Base-by-base conservation (phyloP, 352 stramenopile genomes). In the Pythium aquatile region DNA sequence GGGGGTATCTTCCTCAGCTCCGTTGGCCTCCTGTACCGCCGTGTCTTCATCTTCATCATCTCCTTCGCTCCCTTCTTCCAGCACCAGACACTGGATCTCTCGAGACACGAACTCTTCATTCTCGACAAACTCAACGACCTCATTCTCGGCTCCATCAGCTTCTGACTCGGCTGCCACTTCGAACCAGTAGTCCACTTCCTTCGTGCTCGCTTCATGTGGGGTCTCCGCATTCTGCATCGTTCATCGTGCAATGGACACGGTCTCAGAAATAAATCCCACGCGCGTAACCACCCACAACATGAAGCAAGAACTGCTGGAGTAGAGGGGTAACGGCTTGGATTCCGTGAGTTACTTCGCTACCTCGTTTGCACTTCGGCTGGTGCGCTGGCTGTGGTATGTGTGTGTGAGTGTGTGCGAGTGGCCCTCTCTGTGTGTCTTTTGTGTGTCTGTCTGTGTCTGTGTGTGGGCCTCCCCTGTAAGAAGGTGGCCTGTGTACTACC, bases 391-490 rank as follows among this genome's bases (percentile, higher is more conserved):
- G 26, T 37, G 10, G 26, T 39, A 16, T 55, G 48, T 55, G 10
- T 35, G 3, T 55, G 48, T 20, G 6, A n/a, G 48, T 39, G 44
- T 51, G 42, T 49, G 42, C 20, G 32, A 35, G 49, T 16, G 7
- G 3, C 35, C 35, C 44, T 16, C 44, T 51, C 44, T 30, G 3
- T 44, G 26, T 32, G 57, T 56, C 13, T 24, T 32, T 57, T 59
- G 6, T 29, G 20, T 61, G 52, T 79, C 57, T 73, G 26, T 63
- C 48, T 67, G 47, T 72, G 35, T 72, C 30, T 58, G 35, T 52
- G 33, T 65, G 35, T 63, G 44, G 32, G 17, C 7, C 9, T 20
- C 17, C 44, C 16, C 44, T 11, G 44, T 7, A 6, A 13, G n/a
- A 29, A 20, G 17, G 2, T 24, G 20, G 5, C 20, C 44, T 16